phyloP scores from a whole-genome alignment of 2,329 filamentous ascomycete species.

The Aspergillus calidoustus region DNA sequence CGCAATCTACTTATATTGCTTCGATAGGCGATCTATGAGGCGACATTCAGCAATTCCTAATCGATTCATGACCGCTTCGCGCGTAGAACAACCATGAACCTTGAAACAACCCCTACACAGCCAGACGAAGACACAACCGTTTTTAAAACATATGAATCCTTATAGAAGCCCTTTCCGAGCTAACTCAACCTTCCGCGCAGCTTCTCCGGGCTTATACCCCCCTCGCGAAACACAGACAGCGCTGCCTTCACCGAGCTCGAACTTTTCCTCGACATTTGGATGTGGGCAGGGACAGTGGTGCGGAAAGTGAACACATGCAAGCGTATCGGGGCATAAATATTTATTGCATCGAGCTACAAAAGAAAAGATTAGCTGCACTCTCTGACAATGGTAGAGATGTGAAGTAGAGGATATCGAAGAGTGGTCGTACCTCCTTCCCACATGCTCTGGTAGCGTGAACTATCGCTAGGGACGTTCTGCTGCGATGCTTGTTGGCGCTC shows the following conservation, averaged over 20 bases:
- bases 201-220: constrained; percentile 53
- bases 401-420: neutral
- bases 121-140: neutral
- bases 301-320: constrained; percentile 93
- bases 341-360: constrained; percentile 78
- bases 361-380: constrained; percentile 16
- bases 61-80: neutral
- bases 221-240: constrained; percentile 54
- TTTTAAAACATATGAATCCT: constrained; percentile 21
- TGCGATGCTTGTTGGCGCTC: constrained; percentile 65
- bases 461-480: constrained; percentile 82
- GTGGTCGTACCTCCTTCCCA: constrained; percentile 65
- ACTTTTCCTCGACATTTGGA: constrained; percentile 75
- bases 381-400: constrained; percentile 22
- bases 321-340: constrained; percentile 91
- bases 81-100: neutral
- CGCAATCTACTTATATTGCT: neutral
- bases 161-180: constrained; percentile 55
- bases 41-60: neutral
- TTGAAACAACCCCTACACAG: neutral
- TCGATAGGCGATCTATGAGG: neutral
- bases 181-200: constrained; percentile 54
- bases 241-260: constrained; percentile 60
- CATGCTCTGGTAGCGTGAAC: constrained; percentile 73
- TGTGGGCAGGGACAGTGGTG: constrained; percentile 96